Conservation (phyloP, 148 eudicot species). For the Rhododendron simsii region DNA sequence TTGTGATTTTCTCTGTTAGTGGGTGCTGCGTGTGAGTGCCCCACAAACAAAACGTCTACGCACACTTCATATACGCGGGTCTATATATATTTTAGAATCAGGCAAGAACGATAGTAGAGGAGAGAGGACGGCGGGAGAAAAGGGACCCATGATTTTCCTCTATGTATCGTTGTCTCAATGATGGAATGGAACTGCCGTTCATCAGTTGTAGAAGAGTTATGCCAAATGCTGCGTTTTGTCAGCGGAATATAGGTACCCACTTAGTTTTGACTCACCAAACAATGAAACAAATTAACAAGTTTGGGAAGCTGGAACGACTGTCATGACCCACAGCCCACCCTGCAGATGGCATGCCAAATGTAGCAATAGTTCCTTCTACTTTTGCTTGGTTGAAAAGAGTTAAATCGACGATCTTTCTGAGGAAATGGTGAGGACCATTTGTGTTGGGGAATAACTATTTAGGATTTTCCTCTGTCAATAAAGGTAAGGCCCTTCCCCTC, state of each 20-base stretch:
- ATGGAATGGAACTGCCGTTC: background rate
- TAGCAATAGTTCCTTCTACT: background rate
- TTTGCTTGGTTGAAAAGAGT: background rate
- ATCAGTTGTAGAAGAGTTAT: background rate
- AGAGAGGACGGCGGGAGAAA: background rate
- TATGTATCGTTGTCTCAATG: background rate
- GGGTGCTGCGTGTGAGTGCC: background rate
- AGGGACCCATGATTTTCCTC: background rate
- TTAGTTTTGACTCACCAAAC: background rate
- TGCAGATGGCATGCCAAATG: background rate
- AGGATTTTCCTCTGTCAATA: too few relatives aligned
- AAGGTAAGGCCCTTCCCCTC: background rate
- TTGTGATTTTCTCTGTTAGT: background rate
- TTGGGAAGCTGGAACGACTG: background rate
- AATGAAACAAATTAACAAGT: background rate
- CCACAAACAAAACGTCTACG: background rate
- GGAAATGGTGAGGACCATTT: background rate
- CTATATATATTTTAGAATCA: background rate
- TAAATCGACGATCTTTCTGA: background rate
- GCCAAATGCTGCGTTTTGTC: background rate
- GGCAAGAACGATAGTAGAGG: background rate
- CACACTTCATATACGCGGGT: background rate
- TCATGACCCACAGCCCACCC: background rate
- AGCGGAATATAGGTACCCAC: background rate
- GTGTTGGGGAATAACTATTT: too few relatives aligned